Conservation (phyloP, 139 green algal species). For the Monoraphidium neglectum region DNA sequence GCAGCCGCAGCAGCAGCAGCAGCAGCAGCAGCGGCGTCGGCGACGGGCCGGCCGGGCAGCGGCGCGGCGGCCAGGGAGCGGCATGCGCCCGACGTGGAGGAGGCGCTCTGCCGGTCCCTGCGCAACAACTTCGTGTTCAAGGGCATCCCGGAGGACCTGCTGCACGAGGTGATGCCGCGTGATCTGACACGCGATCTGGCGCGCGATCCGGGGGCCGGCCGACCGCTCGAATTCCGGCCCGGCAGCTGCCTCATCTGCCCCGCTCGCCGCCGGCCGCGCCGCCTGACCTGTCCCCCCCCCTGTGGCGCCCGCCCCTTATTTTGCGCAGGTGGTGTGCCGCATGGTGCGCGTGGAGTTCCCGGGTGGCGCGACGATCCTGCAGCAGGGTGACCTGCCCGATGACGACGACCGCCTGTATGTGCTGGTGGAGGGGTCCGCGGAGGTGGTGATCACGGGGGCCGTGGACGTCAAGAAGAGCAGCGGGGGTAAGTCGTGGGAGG, state of each 20-base stretch:
- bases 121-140: conserved; percentile 69
- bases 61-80: conserved; percentile 33
- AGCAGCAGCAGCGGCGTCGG: not conserved
- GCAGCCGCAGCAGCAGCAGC: no score
- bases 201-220: no score
- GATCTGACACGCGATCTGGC: not conserved
- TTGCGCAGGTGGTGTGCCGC: conserved; percentile 15
- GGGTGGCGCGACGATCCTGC: conserved; percentile 56
- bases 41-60: not conserved
- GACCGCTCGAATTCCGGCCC: no score
- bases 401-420: conserved; percentile 76
- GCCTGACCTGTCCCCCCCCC: not conserved
- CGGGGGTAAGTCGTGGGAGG: not conserved
- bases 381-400: conserved; percentile 66
- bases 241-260: no score
- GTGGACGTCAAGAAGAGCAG: conserved; percentile 9
- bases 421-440: conserved; percentile 62
- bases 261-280: no score
- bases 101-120: conserved; percentile 53
- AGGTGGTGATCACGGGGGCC: conserved; percentile 68
- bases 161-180: conserved; percentile 43
- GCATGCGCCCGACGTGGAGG: conserved; percentile 43
- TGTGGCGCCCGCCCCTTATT: not conserved
- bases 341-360: conserved; percentile 65
- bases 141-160: conserved; percentile 51